phyloP scores from a whole-genome alignment of 2,329 filamentous ascomycete species.

The Colletotrichum falcatum region DNA sequence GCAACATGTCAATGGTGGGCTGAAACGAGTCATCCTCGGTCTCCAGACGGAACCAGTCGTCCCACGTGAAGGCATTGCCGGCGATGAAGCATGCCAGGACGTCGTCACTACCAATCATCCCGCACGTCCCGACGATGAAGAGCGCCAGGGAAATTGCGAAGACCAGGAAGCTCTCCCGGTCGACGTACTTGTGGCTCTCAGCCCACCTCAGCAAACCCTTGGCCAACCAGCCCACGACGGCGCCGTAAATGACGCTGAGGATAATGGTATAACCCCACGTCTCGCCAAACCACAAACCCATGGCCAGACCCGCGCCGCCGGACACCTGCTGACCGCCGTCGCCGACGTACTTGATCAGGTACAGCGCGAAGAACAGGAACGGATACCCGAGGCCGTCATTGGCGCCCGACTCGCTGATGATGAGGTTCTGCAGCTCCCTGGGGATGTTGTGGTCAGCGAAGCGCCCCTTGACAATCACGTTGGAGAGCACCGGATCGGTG shows the following conservation, averaged over 20 bases:
- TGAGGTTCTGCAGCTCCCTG: slow-evolving; percentile 81
- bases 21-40: slow-evolving; percentile 93
- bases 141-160: slow-evolving; percentile 87
- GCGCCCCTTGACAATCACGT: slow-evolving; percentile 91
- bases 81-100: slow-evolving; percentile 93
- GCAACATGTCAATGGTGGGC: slow-evolving; percentile 92
- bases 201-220: slow-evolving; percentile 88
- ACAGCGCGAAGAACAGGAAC: slow-evolving; percentile 86
- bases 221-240: slow-evolving; percentile 81
- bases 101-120: slow-evolving; percentile 89
- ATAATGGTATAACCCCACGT: slow-evolving; percentile 88
- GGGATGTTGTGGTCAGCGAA: slow-evolving; percentile 94
- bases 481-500: slow-evolving; percentile 88
- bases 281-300: slow-evolving; percentile 86
- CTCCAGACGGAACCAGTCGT: slow-evolving; percentile 93
- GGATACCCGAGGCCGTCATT: slow-evolving; percentile 93
- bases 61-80: slow-evolving; percentile 91
- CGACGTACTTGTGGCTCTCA: slow-evolving; percentile 83
- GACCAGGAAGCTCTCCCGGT: slow-evolving; percentile 87
- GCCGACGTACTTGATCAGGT: slow-evolving; percentile 81
- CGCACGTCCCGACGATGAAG: slow-evolving; percentile 88
- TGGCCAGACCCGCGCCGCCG: slow-evolving; percentile 74
- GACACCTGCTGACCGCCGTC: slow-evolving; percentile 64
- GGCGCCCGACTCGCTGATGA: slow-evolving; percentile 84
- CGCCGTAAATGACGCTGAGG: slow-evolving; percentile 82